A percentile compares a stretch with the other conserved stretches of the same genome.
These are phyloP conservation scores for Coniella lustricola DNA, from an alignment of 2,329 filamentous ascomycete genomes.

Conservation along the genomic window DNA sequence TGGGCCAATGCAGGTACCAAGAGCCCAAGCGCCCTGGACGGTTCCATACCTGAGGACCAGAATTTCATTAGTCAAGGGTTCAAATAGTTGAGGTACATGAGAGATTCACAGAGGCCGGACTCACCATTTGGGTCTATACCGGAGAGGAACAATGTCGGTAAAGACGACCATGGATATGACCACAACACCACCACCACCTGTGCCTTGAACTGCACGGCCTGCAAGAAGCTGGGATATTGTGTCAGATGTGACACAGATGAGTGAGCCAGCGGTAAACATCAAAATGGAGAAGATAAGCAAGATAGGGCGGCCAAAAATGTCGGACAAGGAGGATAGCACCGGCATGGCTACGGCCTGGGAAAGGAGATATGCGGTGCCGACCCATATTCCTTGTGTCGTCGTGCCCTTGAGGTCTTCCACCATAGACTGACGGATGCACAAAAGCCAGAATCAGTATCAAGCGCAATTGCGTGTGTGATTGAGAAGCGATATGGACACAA, in stretches of 20 bases:
- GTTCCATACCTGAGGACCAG: conserved; percentile 25
- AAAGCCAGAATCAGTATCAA: not conserved
- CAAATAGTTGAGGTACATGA: not conserved
- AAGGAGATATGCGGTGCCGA: conserved; percentile 24
- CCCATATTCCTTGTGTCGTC: conserved; percentile 24
- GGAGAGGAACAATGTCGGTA: conserved; percentile 35
- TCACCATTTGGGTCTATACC: conserved; percentile 28
- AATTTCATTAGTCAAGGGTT: not conserved
- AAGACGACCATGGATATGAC: conserved; percentile 33
- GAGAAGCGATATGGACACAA: not conserved
- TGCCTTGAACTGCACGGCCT: conserved; percentile 32
- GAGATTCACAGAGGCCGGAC: not conserved
- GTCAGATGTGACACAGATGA: conserved; percentile 30
- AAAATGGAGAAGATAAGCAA: conserved; percentile 27
- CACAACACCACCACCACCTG: conserved; percentile 35
- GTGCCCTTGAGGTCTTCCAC: conserved; percentile 21
- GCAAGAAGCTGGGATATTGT: conserved; percentile 28
- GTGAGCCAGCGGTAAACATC: conserved; percentile 37
- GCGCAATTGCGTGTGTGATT: not conserved
- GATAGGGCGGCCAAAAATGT: conserved; percentile 29
- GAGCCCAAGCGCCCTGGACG: conserved; percentile 30
- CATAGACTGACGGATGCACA: conserved; percentile 16
- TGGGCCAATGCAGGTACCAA: conserved; percentile 35
- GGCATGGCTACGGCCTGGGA: conserved; percentile 24
- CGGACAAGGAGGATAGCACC: conserved; percentile 26